These are phyloP conservation scores for Apiospora marii DNA, from an alignment of 2,329 filamentous ascomycete genomes.

Conservation along the genomic window DNA sequence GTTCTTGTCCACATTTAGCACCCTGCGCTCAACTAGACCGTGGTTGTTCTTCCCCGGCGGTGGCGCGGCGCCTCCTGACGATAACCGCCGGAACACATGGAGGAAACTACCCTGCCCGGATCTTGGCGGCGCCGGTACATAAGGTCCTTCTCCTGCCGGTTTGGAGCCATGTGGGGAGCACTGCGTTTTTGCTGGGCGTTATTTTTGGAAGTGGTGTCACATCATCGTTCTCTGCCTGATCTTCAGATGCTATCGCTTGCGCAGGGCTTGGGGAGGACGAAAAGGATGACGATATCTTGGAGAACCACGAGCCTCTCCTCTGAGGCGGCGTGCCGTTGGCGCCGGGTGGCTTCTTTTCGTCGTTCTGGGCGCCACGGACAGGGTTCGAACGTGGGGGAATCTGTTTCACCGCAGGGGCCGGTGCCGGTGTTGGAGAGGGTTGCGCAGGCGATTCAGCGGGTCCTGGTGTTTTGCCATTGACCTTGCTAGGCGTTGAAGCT, in stretches of 20 bases:
- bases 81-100: slow-evolving; percentile 83
- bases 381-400: slow-evolving; percentile 43
- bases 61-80: slow-evolving; percentile 61
- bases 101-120: slow-evolving; percentile 75
- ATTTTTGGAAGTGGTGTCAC: slow-evolving; percentile 58
- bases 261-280: slow-evolving; percentile 61
- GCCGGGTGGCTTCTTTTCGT: slow-evolving; percentile 41
- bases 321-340: slow-evolving; percentile 49
- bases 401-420: slow-evolving; percentile 35
- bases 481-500: slow-evolving; percentile 33
- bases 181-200: slow-evolving; percentile 62
- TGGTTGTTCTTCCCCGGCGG: slow-evolving; percentile 63
- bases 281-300: slow-evolving; percentile 92
- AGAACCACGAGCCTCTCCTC: slow-evolving; percentile 87
- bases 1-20: slow-evolving; percentile 85
- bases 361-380: slow-evolving; percentile 42
- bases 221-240: slow-evolving; percentile 37
- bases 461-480: slow-evolving; percentile 34
- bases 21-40: slow-evolving; percentile 78
- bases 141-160: slow-evolving; percentile 68
- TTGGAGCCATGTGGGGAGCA: slow-evolving; percentile 65
- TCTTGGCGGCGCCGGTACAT: slow-evolving; percentile 78
- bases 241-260: not conserved
- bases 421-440: slow-evolving; percentile 30
- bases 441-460: slow-evolving; percentile 28